These are phyloP conservation scores for Prunus mira DNA, from an alignment of 306 rosid species.

Conservation along the genomic window DNA sequence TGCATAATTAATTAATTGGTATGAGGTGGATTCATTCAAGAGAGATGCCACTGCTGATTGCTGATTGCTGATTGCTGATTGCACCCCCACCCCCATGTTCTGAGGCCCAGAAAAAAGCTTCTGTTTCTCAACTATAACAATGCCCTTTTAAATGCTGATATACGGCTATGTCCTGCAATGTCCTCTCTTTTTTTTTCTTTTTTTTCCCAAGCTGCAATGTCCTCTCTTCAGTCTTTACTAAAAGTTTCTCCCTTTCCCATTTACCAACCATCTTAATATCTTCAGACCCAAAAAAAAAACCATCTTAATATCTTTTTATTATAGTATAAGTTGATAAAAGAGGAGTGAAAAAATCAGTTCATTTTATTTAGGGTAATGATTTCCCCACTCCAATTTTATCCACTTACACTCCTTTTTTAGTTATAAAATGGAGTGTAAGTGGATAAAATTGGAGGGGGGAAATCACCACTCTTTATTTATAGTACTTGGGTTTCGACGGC, in stretches of 20 bases:
- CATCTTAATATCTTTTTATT: no score
- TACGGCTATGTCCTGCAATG: conserved; percentile 20
- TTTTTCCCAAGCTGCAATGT: background rate
- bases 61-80: background rate
- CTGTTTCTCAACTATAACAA: background rate
- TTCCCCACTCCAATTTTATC: no score
- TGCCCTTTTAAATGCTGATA: background rate
- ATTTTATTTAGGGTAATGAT: no score
- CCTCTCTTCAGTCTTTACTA: background rate
- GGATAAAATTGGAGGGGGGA: no score
- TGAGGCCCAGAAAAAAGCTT: conserved; percentile 19
- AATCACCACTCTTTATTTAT: no score
- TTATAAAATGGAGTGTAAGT: no score
- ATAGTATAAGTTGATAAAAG: accelerated
- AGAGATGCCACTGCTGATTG: background rate
- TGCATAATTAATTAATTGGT: background rate
- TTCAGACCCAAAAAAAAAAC: no score
- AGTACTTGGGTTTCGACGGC: no score
- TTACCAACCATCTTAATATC: background rate
- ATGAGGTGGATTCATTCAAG: background rate
- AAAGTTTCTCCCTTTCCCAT: background rate
- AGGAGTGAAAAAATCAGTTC: accelerated
- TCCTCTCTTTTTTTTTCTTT: background rate
- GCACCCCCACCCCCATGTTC: conserved; percentile 38
- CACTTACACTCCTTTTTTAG: no score